phyloP scores from a whole-genome alignment of 345 rosid species.

The Pugionium dolabratum region DNA sequence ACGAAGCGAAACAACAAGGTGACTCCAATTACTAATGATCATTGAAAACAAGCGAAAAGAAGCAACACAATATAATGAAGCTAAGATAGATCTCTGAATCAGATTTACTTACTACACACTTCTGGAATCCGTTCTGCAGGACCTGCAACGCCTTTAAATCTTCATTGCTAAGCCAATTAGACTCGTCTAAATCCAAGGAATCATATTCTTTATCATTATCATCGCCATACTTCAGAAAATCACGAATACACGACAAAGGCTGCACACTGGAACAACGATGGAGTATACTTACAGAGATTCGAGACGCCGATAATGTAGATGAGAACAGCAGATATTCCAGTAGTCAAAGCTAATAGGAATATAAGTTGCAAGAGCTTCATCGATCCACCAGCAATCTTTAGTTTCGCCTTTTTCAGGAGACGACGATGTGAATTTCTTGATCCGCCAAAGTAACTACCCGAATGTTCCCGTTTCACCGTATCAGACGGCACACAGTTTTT shows the following conservation, averaged over 20 bases:
- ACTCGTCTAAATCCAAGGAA: conserved; percentile 51
- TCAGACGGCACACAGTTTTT: conserved; percentile 6
- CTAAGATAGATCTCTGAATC: conserved; percentile 15
- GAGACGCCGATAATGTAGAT: conserved; percentile 81
- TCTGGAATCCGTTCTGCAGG: conserved; percentile 62
- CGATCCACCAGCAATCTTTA: conserved; percentile 17
- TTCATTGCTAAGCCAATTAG: conserved; percentile 53
- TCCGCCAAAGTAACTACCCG: conserved; percentile 19
- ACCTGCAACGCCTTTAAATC: conserved; percentile 72
- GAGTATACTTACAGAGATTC: conserved; percentile 50
- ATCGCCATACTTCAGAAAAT: conserved; percentile 18
- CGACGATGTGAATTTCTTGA: conserved; percentile 20
- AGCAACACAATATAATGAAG: conserved; percentile 1
- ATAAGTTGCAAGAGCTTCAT: conserved; percentile 75
- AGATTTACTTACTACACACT: conserved; percentile 75
- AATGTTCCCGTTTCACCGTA: background rate
- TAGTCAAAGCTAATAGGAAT: conserved; percentile 57
- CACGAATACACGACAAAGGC: conserved; percentile 12
- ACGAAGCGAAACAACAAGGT: background rate
- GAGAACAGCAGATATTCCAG: conserved; percentile 73
- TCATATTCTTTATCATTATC: conserved; percentile 23
- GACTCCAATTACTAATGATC: background rate
- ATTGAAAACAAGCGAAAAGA: conserved; percentile 1
- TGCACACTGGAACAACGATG: background rate
- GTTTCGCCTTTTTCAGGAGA: conserved; percentile 7